phyloP scores from a whole-genome alignment of 2,329 filamentous ascomycete genomes.

The Trichoderma atrobrunneum region DNA sequence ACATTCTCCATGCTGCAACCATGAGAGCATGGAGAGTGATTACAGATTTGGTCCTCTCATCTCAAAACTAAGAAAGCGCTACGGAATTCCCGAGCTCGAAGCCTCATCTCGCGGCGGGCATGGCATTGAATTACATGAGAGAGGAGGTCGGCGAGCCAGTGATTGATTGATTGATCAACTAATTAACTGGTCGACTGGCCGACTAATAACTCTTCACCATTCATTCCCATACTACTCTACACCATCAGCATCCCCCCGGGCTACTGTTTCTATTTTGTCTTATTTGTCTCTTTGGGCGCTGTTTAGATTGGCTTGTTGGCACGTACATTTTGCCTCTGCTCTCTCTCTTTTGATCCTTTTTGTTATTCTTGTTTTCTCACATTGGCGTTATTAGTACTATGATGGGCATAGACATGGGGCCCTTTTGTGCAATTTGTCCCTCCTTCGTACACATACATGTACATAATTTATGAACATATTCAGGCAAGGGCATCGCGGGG shows the following conservation, averaged over 20 bases:
- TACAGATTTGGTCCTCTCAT: conserved; percentile 66
- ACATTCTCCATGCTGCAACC: conserved; percentile 69
- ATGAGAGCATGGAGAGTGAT: conserved; percentile 63
- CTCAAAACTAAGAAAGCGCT: conserved; percentile 48
- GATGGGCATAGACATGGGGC: not conserved
- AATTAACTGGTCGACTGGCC: not conserved
- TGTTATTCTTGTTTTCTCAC: not conserved
- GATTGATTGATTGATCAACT: not conserved
- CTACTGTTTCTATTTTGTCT: not conserved
- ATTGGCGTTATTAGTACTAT: not conserved
- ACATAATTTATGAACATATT: not conserved
- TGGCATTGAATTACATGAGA: conserved; percentile 16
- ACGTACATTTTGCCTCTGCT: not conserved
- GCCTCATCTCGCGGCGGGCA: not conserved
- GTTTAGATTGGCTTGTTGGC: not conserved
- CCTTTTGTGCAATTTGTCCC: not conserved
- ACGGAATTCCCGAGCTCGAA: conserved; percentile 26
- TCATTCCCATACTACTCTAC: not conserved
- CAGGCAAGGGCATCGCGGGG: not conserved
- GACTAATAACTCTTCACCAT: not conserved
- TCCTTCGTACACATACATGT: not conserved
- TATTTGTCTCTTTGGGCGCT: not conserved
- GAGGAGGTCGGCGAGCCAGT: not conserved
- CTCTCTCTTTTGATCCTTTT: not conserved
- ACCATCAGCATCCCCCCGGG: not conserved